Evolutionary conservation across 495 filamentous ascomycete genomes (phyloP), one percentile per base, ranked within the genome.

Genomic region (Chaetomium cochliodes): DNA sequence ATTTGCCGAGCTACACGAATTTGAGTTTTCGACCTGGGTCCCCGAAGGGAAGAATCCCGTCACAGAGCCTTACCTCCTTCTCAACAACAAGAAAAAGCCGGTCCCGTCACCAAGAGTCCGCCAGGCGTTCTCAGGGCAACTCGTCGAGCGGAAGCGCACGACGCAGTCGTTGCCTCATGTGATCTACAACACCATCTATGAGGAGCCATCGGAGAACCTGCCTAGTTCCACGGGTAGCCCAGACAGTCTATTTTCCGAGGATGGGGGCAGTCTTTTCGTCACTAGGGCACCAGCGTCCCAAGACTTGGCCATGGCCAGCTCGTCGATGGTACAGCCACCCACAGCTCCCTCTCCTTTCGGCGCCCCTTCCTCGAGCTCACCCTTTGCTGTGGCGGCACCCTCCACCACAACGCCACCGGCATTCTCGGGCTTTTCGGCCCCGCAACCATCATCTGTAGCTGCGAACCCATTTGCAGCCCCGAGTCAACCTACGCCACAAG

Each of bases 1-100:
- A 2, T 96, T 92, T 69, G 87, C 84, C 52, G 78, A 90, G 74
- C 80, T 85, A 11, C 87, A 92, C 67, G 87, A 85, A 22, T 80
- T 96, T 44, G 71, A 80, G 26, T 83, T 96, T 42, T 66, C 73
- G 71, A 78, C 16, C 73, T 70, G 70, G 52, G 67, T 67, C 6
- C 70, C 71, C 3, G 67, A 73, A 12, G 67, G 69, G 1, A 70
- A 67, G 53, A n/a, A 53, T 7, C 42, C 84, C 18, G 83, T 81
- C 51, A 77, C 77, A 11, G 78, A 78, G 26, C 70, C 76, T 0
- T 89, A 86, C 72, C 77, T 90, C 46, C 60, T 82, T 67, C 69
- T 83, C 5, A 69, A 74, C 57, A 60, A 62, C 62, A 76, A 65
- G 67, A 70, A 63, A 46, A 71, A 67, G 54, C 47, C 58, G 11